Percentiles rank a stretch among this genome's conserved stretches.
Evolutionary conservation across 2,329 filamentous ascomycete genomes (phyloP).

Genomic region (Phaeosphaeriaceae sp.): DNA sequence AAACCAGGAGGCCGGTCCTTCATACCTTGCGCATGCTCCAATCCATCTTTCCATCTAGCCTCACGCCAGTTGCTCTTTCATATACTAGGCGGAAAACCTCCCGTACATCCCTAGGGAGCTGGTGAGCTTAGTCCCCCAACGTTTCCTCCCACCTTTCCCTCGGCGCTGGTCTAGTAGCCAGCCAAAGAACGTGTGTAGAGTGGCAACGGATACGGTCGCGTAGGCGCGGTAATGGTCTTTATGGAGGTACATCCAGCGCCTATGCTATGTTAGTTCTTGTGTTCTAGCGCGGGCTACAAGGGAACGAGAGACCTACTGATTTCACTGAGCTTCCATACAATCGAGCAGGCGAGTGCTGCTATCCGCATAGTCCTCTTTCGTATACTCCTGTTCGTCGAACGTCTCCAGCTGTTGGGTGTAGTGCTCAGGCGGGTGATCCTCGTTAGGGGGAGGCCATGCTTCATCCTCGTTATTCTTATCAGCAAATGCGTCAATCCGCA

Average conservation of each 20-base stretch:
- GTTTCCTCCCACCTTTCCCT: constrained; percentile 17
- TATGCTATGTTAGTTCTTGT: no score
- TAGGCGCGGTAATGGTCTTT: constrained; percentile 1
- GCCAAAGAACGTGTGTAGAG: constrained; percentile 21
- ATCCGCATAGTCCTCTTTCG: constrained; percentile 25
- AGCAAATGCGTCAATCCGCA: no score
- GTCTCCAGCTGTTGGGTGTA: constrained; percentile 19
- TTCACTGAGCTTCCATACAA: constrained; percentile 25
- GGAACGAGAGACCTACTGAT: constrained; percentile 13
- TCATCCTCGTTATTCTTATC: not conserved
- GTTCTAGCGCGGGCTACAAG: no score
- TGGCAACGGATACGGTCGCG: constrained; percentile 11
- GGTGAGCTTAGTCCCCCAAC: constrained; percentile 14
- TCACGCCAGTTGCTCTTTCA: constrained; percentile 18
- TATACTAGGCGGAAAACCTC: constrained; percentile 25
- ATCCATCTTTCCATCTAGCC: constrained; percentile 17
- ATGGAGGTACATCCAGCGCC: no score
- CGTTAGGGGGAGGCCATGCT: constrained; percentile 10
- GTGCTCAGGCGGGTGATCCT: constrained; percentile 21
- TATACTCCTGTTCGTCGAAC: constrained; percentile 22
- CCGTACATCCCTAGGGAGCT: constrained; percentile 23
- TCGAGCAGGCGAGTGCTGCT: constrained; percentile 22
- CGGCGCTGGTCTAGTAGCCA: constrained; percentile 15
- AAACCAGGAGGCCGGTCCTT: no score
- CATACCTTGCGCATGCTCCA: constrained; percentile 18